A percentile compares a stretch with the other conserved stretches of the same genome.
phyloP scores from a whole-genome alignment of 345 rosid genomes.

The rapeseed (Brassica napus) region Da-Ae NC_063449.1:2117001-2117500 shows the following conservation, averaged over 20 bases:
- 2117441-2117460: background rate
- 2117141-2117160: conserved; percentile 14
- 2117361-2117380: background rate
- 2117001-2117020: conserved; percentile 43
- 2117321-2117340: background rate
- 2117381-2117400: background rate
- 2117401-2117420: background rate
- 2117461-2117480: no score
- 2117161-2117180: conserved; percentile 10
- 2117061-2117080: conserved; percentile 13
- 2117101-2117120: background rate
- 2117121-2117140: conserved; percentile 13
- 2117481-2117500: no score
- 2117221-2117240: background rate
- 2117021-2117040: conserved; percentile 12
- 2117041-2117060: conserved; percentile 14
- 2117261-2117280: conserved; percentile 20
- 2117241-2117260: background rate
- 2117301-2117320: background rate
- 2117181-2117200: background rate
- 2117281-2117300: background rate
- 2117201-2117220: background rate
- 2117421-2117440: background rate
- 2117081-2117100: conserved; percentile 7
- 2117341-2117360: conserved; percentile 1